Evolutionary conservation across 805 yeast genomes (phyloP).

Genomic region (Candida maesae): DNA sequence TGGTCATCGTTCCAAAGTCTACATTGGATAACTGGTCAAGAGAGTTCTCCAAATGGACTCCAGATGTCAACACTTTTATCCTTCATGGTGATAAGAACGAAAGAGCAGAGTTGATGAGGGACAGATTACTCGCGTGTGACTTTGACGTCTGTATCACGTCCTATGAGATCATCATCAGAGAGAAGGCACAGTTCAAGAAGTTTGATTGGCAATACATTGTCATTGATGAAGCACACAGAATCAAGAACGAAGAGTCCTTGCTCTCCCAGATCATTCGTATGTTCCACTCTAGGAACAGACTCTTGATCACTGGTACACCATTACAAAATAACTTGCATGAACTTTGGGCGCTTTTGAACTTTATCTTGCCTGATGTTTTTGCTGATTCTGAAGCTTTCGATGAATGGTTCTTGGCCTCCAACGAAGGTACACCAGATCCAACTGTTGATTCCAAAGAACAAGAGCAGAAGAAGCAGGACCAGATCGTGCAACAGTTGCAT

Average conservation of each 20-base stretch:
- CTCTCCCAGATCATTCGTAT: constrained; percentile 71
- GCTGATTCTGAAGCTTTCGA: constrained; percentile 71
- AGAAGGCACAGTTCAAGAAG: constrained; percentile 61
- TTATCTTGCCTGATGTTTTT: constrained; percentile 74
- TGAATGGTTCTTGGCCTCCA: constrained; percentile 55
- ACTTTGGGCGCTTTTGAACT: constrained; percentile 76
- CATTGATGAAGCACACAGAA: constrained; percentile 81
- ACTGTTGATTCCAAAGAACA: constrained; percentile 36
- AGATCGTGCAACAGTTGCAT: constrained; percentile 64
- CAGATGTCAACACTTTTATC: constrained; percentile 67
- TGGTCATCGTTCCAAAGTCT: constrained; percentile 75
- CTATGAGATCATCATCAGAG: constrained; percentile 73
- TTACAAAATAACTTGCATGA: constrained; percentile 77
- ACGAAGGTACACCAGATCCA: constrained; percentile 27
- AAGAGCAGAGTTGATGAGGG: constrained; percentile 50
- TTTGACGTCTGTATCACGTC: constrained; percentile 64
- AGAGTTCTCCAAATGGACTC: constrained; percentile 77
- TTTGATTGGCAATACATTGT: constrained; percentile 74
- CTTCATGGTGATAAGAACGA: constrained; percentile 73
- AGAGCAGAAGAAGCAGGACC: constrained; percentile 37
- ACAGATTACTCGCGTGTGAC: constrained; percentile 50
- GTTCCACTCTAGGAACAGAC: constrained; percentile 65
- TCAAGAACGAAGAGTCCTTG: constrained; percentile 60
- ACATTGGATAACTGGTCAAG: constrained; percentile 79
- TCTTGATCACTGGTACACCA: constrained; percentile 80